phyloP scores from a whole-genome alignment of 2,329 filamentous ascomycete species.

The Nigrospora oryzae region DNA sequence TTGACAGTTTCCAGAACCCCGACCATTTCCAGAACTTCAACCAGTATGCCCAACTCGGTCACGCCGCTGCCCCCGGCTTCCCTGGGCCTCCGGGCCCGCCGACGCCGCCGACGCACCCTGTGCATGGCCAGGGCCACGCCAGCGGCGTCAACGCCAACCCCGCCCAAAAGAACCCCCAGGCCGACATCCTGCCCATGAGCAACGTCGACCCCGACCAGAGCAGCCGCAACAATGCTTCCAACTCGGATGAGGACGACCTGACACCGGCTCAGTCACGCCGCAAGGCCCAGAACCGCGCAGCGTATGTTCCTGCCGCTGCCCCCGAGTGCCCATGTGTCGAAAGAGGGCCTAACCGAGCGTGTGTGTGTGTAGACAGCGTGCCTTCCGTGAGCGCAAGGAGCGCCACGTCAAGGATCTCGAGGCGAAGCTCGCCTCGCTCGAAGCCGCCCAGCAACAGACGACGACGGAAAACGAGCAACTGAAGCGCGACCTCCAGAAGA shows the following conservation, averaged over 20 bases:
- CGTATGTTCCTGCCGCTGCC: slow-evolving; percentile 33
- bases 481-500: slow-evolving; percentile 74
- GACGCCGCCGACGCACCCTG: slow-evolving; percentile 37
- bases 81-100: slow-evolving; percentile 43
- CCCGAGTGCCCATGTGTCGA: not conserved
- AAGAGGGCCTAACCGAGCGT: not conserved
- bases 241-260: slow-evolving; percentile 47
- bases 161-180: slow-evolving; percentile 11
- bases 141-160: slow-evolving; percentile 8
- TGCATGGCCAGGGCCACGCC: slow-evolving; percentile 2
- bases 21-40: slow-evolving; percentile 42
- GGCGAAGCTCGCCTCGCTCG: slow-evolving; percentile 69
- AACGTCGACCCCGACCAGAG: slow-evolving; percentile 31
- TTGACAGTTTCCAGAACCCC: slow-evolving; percentile 34
- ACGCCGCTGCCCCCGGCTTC: slow-evolving; percentile 20
- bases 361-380: slow-evolving; percentile 63
- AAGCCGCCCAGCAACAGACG: slow-evolving; percentile 64
- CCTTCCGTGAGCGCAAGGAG: slow-evolving; percentile 94
- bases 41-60: slow-evolving; percentile 32
- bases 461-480: slow-evolving; percentile 80
- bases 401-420: slow-evolving; percentile 90
- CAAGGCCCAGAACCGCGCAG: slow-evolving; percentile 54
- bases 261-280: slow-evolving; percentile 50
- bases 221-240: slow-evolving; percentile 30
- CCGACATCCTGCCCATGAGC: slow-evolving; percentile 23